phyloP scores from a whole-genome alignment of 2,329 filamentous ascomycete genomes.

The Claviceps sorghi region DNA sequence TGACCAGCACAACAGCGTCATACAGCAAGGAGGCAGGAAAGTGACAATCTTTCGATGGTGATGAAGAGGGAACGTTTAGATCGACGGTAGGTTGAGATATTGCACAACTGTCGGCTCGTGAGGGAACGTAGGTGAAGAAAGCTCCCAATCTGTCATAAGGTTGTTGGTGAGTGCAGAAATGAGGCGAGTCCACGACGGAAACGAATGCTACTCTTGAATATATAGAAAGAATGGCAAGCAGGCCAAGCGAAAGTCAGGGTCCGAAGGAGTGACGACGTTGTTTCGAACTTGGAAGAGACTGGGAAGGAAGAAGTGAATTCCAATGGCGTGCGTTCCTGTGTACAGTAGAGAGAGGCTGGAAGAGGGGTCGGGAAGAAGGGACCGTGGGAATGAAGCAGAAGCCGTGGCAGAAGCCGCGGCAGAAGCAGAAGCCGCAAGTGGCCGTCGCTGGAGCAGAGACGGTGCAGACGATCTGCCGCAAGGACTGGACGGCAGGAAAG shows the following conservation, averaged over 20 bases:
- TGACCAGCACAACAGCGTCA: constrained; percentile 10
- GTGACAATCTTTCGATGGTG: not conserved
- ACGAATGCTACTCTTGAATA: not conserved
- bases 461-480: constrained; percentile 16
- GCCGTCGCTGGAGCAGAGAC: no score
- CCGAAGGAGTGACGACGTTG: not conserved
- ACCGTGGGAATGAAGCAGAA: not conserved
- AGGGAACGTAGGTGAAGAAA: not conserved
- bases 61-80: not conserved
- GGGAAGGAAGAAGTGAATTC: not conserved
- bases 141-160: not conserved
- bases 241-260: not conserved
- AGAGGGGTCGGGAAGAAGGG: not conserved
- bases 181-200: not conserved
- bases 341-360: constrained; percentile 5
- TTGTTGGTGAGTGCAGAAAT: not conserved
- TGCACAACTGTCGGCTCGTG: no score
- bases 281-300: not conserved
- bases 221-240: not conserved
- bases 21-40: not conserved
- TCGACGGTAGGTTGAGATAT: not conserved
- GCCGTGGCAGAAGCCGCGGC: not conserved
- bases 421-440: not conserved
- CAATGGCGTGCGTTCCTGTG: constrained; percentile 8
- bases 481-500: constrained; percentile 17